phyloP scores from a whole-genome alignment of 441 rosid genomes.

The Eutrema salsugineum region DNA sequence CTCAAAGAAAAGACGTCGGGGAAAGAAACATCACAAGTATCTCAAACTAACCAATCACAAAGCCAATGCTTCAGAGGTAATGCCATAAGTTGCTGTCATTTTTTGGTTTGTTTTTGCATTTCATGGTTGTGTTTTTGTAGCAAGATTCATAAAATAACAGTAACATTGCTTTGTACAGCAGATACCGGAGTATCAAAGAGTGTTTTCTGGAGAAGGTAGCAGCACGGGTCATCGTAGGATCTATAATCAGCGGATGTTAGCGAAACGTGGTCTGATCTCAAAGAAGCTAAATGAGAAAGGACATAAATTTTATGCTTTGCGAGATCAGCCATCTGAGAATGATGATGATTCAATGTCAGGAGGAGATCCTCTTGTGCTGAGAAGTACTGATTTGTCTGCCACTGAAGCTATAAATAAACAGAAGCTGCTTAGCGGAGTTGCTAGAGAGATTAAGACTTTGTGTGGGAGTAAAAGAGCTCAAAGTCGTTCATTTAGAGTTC shows the following conservation, averaged over 20 bases:
- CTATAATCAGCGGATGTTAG: constrained; percentile 49
- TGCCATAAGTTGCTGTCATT: neutral
- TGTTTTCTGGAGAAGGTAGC: constrained; percentile 33
- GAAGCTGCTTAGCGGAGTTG: constrained; percentile 29
- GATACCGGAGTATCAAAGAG: constrained; percentile 41
- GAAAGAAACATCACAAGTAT: constrained; percentile 49
- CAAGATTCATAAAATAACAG: neutral
- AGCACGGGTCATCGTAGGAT: constrained; percentile 28
- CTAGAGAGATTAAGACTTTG: constrained; percentile 36
- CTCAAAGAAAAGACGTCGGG: constrained; percentile 40
- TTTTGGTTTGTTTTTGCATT: neutral
- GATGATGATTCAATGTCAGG: constrained; percentile 34
- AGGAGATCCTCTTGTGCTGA: constrained; percentile 34
- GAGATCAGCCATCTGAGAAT: constrained; percentile 41
- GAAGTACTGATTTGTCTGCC: constrained; percentile 23
- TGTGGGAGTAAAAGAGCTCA: constrained; percentile 44
- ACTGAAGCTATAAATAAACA: constrained; percentile 29
- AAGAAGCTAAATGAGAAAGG: constrained; percentile 50
- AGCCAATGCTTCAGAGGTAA: constrained; percentile 53
- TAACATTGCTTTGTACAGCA: constrained; percentile 30
- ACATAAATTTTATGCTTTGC: constrained; percentile 44
- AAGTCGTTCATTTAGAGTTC: constrained; percentile 35
- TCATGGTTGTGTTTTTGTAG: neutral
- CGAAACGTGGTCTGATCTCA: constrained; percentile 48
- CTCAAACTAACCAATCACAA: constrained; percentile 45